Conservation (phyloP, 2,329 filamentous ascomycete species). For the Sphaerostilbella broomeana region DNA sequence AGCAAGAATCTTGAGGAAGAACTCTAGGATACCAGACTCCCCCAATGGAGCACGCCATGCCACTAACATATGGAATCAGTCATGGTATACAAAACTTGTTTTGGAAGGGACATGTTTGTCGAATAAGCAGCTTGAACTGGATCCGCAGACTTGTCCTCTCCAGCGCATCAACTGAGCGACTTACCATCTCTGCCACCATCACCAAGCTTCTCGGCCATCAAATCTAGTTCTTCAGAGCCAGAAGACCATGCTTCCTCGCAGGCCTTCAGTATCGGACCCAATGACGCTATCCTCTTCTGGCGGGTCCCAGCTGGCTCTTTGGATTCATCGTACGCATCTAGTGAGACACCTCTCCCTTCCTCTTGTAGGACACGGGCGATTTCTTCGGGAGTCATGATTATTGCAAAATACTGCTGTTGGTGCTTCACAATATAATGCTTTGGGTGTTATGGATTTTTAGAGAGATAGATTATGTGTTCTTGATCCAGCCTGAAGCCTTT, state of each 20-base stretch:
- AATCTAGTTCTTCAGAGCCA: slow-evolving; percentile 36
- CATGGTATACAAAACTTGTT: not conserved
- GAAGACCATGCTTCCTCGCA: slow-evolving; percentile 37
- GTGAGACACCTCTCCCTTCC: slow-evolving; percentile 24
- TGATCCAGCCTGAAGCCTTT: too few relatives aligned
- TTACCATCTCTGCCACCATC: slow-evolving; percentile 51
- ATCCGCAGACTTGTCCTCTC: too few relatives aligned
- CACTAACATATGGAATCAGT: slow-evolving; percentile 29
- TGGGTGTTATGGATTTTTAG: too few relatives aligned
- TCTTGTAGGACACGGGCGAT: slow-evolving; percentile 31
- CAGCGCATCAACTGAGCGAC: too few relatives aligned
- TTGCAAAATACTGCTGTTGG: too few relatives aligned
- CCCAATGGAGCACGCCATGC: slow-evolving; percentile 52
- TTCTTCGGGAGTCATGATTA: slow-evolving; percentile 28
- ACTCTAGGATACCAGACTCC: slow-evolving; percentile 50
- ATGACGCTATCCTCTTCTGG: slow-evolving; percentile 22
- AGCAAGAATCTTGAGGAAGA: slow-evolving; percentile 45
- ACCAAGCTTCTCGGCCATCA: slow-evolving; percentile 45
- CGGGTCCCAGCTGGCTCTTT: slow-evolving; percentile 19
- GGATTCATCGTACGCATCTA: slow-evolving; percentile 23
- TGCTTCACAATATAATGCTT: too few relatives aligned
- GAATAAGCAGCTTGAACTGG: too few relatives aligned
- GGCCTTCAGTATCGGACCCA: slow-evolving; percentile 33
- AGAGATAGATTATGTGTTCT: too few relatives aligned
- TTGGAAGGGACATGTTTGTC: too few relatives aligned